Evolutionary conservation across 306 rosid genomes (phyloP).

Genomic region (Quercus gilva): DNA sequence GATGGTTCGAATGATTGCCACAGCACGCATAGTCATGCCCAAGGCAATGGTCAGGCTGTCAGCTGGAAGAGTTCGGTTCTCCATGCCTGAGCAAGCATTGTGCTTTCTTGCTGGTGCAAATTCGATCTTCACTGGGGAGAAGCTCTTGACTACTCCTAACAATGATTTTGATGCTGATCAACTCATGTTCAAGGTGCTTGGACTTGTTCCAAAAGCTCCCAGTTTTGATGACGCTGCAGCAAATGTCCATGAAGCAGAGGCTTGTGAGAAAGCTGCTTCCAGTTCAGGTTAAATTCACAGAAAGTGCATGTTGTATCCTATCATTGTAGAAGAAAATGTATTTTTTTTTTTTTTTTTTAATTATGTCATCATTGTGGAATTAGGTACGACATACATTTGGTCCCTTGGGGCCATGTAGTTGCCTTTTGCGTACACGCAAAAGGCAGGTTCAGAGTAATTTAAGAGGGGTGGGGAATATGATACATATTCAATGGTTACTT

Average conservation of each 20-base stretch:
- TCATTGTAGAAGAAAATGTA: neutral
- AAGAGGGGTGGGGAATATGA: no score
- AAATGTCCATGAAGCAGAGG: conserved; percentile 17
- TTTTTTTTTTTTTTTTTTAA: no score
- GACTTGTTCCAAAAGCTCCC: conserved; percentile 49
- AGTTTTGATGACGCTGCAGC: conserved; percentile 24
- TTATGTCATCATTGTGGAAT: neutral
- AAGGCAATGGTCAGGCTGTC: conserved; percentile 95
- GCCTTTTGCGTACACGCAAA: neutral
- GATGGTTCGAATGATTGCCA: conserved; percentile 95
- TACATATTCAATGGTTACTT: no score
- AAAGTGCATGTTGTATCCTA: neutral
- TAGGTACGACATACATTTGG: neutral
- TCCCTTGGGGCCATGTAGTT: neutral
- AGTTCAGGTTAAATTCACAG: conserved; percentile 23
- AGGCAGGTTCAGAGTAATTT: neutral
- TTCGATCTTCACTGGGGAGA: conserved; percentile 95
- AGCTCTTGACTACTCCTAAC: conserved; percentile 90
- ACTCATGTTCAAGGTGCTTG: conserved; percentile 55
- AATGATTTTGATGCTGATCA: conserved; percentile 87
- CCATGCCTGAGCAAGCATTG: conserved; percentile 91
- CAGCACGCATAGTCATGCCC: conserved; percentile 90
- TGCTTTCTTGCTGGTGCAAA: conserved; percentile 97
- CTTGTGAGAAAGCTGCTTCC: conserved; percentile 38
- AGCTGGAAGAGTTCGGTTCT: conserved; percentile 91